Evolutionary conservation across 1,284 basidiomycete species (phyloP), one percentile per base, ranked within the genome.

Genomic region (Austroboletus niveus): DNA sequence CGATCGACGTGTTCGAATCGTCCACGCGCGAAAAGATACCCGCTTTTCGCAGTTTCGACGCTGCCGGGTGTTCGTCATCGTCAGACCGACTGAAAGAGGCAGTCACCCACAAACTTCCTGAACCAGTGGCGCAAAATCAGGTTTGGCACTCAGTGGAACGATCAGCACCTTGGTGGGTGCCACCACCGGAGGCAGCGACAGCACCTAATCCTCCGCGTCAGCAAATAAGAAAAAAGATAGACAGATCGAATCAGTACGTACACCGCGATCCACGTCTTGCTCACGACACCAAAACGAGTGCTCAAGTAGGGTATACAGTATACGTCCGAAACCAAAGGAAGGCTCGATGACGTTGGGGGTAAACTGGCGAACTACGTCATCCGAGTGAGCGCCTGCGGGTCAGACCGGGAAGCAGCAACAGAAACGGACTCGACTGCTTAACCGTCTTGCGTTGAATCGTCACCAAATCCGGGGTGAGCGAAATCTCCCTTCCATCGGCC

Each of bases 271-370:
- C 38, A 90, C 75, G 70, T 96, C 93, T 65, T 93, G 86, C 67
- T 94, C 94, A 68, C 96, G 85, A 52, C 85, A 84, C 96, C 96
- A 98, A 80, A 91, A 99, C 62, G 83, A 87, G 78, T 99, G 96
- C 73, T 99, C 96, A 45, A 99, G 84, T 48, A 98, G 77, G 35
- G 87, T 87, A 72, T 98, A 98, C 45, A 98, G 80, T 65, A 99
- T 98, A 54, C 96, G 92, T 52, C 96, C 96, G 62, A 99, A 86
- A 61, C 97, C 96, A 72, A 98, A 98, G 17, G 97, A 99, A 29
- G 96, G 96, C 72, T 98, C 96, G 68, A 98, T 97, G 70, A 99
- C 96, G 73, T 98, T 98, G 44, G 96, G 96, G 45, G 86, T 93
- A 72, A 84, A 98, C 73, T 98, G 95, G 62, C 96, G 91, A 57